These are phyloP conservation scores for Elaeis oleifera DNA, from an alignment of 202 grass and related monocot genomes.

Conservation along the genomic window DNA sequence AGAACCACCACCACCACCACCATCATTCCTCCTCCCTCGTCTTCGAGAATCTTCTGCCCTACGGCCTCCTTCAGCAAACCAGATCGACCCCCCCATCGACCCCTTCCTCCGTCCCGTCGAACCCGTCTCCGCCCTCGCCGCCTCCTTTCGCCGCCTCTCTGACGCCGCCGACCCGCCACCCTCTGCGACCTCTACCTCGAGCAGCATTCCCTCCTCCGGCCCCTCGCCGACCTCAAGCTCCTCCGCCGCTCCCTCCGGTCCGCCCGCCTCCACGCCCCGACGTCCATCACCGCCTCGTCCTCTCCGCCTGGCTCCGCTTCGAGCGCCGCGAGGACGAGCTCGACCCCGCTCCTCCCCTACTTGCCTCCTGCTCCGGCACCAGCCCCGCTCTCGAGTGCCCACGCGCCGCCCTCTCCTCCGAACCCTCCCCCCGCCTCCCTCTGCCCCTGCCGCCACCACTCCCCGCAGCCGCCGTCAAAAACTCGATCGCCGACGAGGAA, in stretches of 20 bases:
- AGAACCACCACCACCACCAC: constrained; percentile 25
- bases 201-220: constrained; percentile 67
- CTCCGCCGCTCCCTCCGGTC: constrained; percentile 57
- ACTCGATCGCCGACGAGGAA: constrained; percentile 15
- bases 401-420: constrained; percentile 36
- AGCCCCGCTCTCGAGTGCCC: constrained; percentile 83
- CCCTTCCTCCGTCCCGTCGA: constrained; percentile 59
- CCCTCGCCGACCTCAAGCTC: constrained; percentile 46
- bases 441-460: constrained; percentile 52
- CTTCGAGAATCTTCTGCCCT: constrained; percentile 55
- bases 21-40: constrained; percentile 33
- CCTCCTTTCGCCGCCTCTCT: constrained; percentile 39
- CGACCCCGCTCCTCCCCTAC: constrained; percentile 39
- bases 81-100: constrained; percentile 3
- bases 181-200: constrained; percentile 78
- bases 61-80: constrained; percentile 41
- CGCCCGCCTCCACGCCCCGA: constrained; percentile 60
- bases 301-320: constrained; percentile 80
- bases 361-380: constrained; percentile 56
- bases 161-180: constrained; percentile 20
- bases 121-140: constrained; percentile 35
- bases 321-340: constrained; percentile 86
- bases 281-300: constrained; percentile 66
- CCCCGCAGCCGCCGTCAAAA: constrained; percentile 11
- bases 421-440: constrained; percentile 18